Conservation (phyloP, 768 basidiomycete species). For the button mushroom (Agaricus bisporus) region DNA sequence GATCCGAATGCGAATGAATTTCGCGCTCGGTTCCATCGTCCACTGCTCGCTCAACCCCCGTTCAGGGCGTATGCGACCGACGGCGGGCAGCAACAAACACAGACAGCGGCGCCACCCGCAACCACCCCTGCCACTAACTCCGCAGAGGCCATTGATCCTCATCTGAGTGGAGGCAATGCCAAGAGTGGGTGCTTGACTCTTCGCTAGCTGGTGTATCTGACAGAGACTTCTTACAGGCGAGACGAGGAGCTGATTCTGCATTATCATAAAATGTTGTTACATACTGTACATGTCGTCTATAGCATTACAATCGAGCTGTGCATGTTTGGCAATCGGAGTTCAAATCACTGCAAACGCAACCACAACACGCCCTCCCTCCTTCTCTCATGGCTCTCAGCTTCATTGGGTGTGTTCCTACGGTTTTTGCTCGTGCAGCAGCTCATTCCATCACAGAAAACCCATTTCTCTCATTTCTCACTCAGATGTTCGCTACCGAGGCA, state of each 20-base stretch:
- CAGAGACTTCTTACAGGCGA: background rate
- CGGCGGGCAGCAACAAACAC: constrained; percentile 12
- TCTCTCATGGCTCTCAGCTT: constrained; percentile 64
- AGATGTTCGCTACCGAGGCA: constrained; percentile 86
- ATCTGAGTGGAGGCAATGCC: constrained; percentile 10
- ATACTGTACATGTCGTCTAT: too few species aligned
- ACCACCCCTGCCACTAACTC: constrained; percentile 3
- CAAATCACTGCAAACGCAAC: constrained; percentile 22
- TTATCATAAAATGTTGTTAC: too few species aligned
- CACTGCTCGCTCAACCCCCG: constrained; percentile 13
- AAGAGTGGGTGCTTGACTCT: constrained; percentile 4
- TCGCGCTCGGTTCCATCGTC: constrained; percentile 8
- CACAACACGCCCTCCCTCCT: constrained; percentile 16
- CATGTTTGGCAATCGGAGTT: constrained; percentile 20
- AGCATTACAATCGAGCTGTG: background rate
- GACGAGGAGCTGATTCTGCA: constrained; percentile 2
- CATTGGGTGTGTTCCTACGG: constrained; percentile 48
- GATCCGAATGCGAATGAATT: constrained; percentile 10
- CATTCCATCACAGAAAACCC: constrained; percentile 53
- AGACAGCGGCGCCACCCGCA: constrained; percentile 7
- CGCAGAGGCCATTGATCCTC: constrained; percentile 15
- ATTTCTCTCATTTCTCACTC: constrained; percentile 89
- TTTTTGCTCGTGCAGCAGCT: background rate
- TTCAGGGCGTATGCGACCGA: constrained; percentile 9
- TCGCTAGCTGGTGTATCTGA: background rate